Evolutionary conservation across 2,329 filamentous ascomycete genomes (phyloP).

Genomic region (Colletotrichum destructivum): DNA sequence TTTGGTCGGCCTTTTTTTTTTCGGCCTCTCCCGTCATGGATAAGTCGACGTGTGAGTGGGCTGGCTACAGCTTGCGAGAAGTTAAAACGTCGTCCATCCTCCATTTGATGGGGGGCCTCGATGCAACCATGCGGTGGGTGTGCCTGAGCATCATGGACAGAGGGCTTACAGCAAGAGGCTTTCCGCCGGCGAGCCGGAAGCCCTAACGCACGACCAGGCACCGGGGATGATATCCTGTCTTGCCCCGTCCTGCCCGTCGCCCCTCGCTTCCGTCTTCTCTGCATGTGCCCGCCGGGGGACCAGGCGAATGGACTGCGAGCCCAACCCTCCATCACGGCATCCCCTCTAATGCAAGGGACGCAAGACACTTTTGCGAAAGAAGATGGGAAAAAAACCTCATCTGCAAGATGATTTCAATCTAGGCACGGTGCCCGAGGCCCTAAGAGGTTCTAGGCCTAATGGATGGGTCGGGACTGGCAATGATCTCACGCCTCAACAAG

Average conservation of each 20-base stretch:
- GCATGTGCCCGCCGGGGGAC: constrained; percentile 11
- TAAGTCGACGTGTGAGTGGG: constrained; percentile 27
- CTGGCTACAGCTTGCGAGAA: background rate
- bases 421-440: background rate
- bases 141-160: background rate
- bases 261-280: constrained; percentile 31
- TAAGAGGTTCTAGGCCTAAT: no score
- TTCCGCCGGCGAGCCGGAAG: constrained; percentile 6
- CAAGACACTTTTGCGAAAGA: constrained; percentile 6
- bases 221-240: constrained; percentile 22
- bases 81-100: background rate
- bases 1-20: no score
- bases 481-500: constrained; percentile 23
- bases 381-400: constrained; percentile 23
- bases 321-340: constrained; percentile 32
- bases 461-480: constrained; percentile 1
- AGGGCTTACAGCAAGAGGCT: background rate
- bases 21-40: constrained; percentile 11
- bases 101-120: background rate
- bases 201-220: constrained; percentile 25
- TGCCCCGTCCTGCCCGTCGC: constrained; percentile 22
- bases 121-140: constrained; percentile 18
- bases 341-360: constrained; percentile 40
- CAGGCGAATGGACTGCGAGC: constrained; percentile 24
- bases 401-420: background rate